A percentile compares a stretch with the other conserved stretches of the same genome.
phyloP scores from a whole-genome alignment of 2,329 filamentous ascomycete genomes.

The Alternaria postmessia region DNA sequence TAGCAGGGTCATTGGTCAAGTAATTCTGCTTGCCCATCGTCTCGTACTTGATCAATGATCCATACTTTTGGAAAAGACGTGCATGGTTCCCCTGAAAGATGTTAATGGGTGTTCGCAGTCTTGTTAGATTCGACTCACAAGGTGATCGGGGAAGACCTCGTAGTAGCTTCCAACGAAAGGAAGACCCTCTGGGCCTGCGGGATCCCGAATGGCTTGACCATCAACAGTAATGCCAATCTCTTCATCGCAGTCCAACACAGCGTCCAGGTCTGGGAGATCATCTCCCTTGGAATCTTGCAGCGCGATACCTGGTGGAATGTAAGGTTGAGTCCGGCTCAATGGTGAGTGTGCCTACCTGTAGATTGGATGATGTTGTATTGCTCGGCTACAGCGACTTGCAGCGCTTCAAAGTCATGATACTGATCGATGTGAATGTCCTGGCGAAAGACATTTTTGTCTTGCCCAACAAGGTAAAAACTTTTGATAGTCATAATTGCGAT shows the following conservation, averaged over 20 bases:
- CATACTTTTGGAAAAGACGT: slow-evolving; percentile 23
- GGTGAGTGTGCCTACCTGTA: neutral
- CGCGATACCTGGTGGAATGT: slow-evolving; percentile 10
- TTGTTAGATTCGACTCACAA: slow-evolving; percentile 8
- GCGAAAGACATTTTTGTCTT: slow-evolving; percentile 21
- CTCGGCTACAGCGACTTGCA: slow-evolving; percentile 24
- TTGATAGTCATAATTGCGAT: slow-evolving; percentile 24
- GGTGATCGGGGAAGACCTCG: slow-evolving; percentile 25
- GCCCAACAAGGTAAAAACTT: slow-evolving; percentile 24
- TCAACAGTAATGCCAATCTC: slow-evolving; percentile 23
- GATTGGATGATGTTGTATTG: slow-evolving; percentile 25
- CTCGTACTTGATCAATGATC: slow-evolving; percentile 19
- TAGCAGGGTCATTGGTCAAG: slow-evolving; percentile 22
- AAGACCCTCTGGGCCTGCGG: slow-evolving; percentile 19
- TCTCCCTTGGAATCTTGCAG: slow-evolving; percentile 22
- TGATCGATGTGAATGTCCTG: slow-evolving; percentile 27
- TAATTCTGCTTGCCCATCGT: slow-evolving; percentile 18
- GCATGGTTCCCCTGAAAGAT: slow-evolving; percentile 17
- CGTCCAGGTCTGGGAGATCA: slow-evolving; percentile 19
- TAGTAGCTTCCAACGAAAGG: slow-evolving; percentile 25
- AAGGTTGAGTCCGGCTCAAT: neutral
- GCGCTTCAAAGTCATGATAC: slow-evolving; percentile 24
- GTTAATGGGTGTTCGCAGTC: neutral
- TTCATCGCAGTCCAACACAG: slow-evolving; percentile 22
- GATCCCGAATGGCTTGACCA: slow-evolving; percentile 16